Evolutionary conservation across 2,329 filamentous ascomycete species (phyloP), one percentile per base, ranked within the genome.

Genomic region (Phyllachora maydis): DNA sequence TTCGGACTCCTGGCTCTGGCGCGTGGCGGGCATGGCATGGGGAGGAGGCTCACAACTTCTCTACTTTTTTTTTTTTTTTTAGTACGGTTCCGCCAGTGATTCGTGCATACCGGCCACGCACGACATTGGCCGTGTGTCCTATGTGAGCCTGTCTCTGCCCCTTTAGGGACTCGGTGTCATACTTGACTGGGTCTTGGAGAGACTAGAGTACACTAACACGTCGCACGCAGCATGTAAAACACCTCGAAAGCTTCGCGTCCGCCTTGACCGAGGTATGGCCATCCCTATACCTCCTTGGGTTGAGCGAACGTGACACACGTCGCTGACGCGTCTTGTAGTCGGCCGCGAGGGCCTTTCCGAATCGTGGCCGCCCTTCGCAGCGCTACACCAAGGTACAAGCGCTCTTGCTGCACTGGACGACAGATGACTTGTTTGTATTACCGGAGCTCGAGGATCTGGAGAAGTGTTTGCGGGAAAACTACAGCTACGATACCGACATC

Each of bases 401-500:
- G 3, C 43, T 67, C 11, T 44, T 67, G 18, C 42, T 67, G 13
- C 59, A 66, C 38, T 67, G 63, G 63, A 55, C 52, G 22, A 59
- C 50, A 3, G 62, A 67, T 30, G 62, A 67, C 27, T 42, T 67
- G 6, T 64, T 66, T 32, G 62, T 66, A 10, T 45, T 65, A 9
- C 59, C 59, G 2, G 63, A 67, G 37, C 41, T 68, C 11, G 57
- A 66, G 30, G 56, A 65, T 27, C 40, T 67, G 18, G 56, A 63
- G 30, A 54, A 54, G 28, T 64, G 59, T 33, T 38, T 67, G 17
- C 53, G 52, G 13, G 52, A 59, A 25, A 56, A 64, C 28, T 68
- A 62, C 41, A 52, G 49, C 28, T 68, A 60, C 34, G 52, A 56
- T 28, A 66, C 61, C 8, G 59, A 65, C 25, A 59, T 57, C 21